Percentiles rank a stretch among this genome's conserved stretches.
These are phyloP conservation scores for Thermothelomyces thermophilus DNA, from an alignment of 2,329 filamentous ascomycete species.

Conservation along the genomic window DNA sequence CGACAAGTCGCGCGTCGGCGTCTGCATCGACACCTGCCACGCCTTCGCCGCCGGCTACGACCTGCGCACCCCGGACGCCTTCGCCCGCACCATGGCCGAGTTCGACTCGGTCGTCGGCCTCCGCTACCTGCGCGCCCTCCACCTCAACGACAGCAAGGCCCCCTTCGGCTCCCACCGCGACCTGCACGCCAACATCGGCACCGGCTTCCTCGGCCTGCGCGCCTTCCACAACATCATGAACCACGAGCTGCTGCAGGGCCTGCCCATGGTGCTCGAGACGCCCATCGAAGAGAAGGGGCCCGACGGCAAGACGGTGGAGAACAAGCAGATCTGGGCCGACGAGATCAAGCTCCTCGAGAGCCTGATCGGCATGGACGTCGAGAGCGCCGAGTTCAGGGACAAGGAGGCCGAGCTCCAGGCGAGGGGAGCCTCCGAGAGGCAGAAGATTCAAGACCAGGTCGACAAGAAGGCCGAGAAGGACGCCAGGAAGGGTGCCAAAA, in stretches of 20 bases:
- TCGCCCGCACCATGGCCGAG: slow-evolving; percentile 62
- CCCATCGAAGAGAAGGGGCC: slow-evolving; percentile 68
- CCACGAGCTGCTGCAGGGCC: slow-evolving; percentile 61
- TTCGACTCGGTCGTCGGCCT: slow-evolving; percentile 75
- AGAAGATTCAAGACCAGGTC: slow-evolving; percentile 70
- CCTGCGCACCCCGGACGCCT: slow-evolving; percentile 66
- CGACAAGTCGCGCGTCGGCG: slow-evolving; percentile 77
- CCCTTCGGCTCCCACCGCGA: slow-evolving; percentile 77
- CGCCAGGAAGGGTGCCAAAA: slow-evolving; percentile 42
- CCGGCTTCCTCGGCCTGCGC: slow-evolving; percentile 82
- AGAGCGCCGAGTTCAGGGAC: slow-evolving; percentile 62
- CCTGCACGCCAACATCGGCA: slow-evolving; percentile 92
- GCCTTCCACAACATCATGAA: slow-evolving; percentile 93
- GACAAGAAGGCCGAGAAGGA: slow-evolving; percentile 64
- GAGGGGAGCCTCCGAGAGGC: slow-evolving; percentile 63
- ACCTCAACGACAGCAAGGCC: slow-evolving; percentile 94
- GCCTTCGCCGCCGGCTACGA: slow-evolving; percentile 94
- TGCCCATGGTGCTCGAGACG: slow-evolving; percentile 96
- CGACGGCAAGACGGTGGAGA: slow-evolving; percentile 63
- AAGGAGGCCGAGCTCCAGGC: slow-evolving; percentile 60
- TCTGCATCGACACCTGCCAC: slow-evolving; percentile 96
- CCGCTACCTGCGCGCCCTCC: slow-evolving; percentile 74
- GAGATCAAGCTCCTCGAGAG: slow-evolving; percentile 94
- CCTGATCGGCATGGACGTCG: slow-evolving; percentile 75
- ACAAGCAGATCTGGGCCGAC: slow-evolving; percentile 78